phyloP scores from a whole-genome alignment of 176 grass and related monocot species.

The Musa acuminata region DNA sequence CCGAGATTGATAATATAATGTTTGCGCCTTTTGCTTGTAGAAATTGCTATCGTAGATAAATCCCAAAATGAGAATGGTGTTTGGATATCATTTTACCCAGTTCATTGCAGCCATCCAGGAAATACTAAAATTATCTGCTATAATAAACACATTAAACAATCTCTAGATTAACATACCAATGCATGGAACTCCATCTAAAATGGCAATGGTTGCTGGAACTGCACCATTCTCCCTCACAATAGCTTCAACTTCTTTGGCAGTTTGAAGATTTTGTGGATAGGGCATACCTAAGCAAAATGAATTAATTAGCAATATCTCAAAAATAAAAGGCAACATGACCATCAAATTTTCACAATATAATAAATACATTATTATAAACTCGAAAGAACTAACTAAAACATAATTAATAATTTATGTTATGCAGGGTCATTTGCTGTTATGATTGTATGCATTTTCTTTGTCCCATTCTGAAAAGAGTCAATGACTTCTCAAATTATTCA shows the following conservation, averaged over 20 bases:
- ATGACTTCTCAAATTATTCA: not conserved
- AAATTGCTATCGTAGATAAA: no score
- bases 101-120: not conserved
- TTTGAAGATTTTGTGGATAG: slow-evolving; percentile 75
- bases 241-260: slow-evolving; percentile 70
- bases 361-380: not conserved
- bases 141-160: not conserved
- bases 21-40: no score
- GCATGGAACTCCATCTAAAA: slow-evolving; percentile 56
- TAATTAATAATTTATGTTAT: not conserved
- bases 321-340: slow-evolving; percentile 2
- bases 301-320: not conserved
- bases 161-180: slow-evolving; percentile 32
- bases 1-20: no score
- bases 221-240: slow-evolving; percentile 64
- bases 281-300: slow-evolving; percentile 55
- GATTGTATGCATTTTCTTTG: not conserved
- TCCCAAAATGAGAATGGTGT: not conserved
- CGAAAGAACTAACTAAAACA: not conserved
- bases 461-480: not conserved
- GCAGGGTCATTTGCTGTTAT: not conserved
- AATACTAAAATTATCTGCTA: not conserved
- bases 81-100: not conserved
- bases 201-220: slow-evolving; percentile 86
- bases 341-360: not conserved